A percentile compares a stretch with the other conserved stretches of the same genome.
Conservation (phyloP, 768 basidiomycete species). For the Daedaleopsis nitida region DNA sequence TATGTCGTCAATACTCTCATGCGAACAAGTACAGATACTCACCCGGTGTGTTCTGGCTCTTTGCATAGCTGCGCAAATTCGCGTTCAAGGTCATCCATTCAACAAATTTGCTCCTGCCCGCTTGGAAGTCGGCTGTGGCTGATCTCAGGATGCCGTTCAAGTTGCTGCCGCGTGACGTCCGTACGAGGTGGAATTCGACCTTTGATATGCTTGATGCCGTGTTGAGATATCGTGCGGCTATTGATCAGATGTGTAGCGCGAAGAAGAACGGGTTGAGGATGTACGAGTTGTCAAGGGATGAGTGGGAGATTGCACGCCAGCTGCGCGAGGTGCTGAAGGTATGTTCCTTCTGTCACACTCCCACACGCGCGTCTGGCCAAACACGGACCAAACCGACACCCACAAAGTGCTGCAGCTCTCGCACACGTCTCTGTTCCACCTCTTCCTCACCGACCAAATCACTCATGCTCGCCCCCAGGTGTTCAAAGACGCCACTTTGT, state of each 20-base stretch:
- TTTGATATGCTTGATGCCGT: slow-evolving; percentile 39
- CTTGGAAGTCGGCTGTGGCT: slow-evolving; percentile 28
- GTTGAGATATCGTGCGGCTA: slow-evolving; percentile 25
- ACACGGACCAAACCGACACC: no score
- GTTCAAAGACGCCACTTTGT: slow-evolving; percentile 26
- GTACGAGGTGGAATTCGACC: slow-evolving; percentile 40
- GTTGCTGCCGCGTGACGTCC: slow-evolving; percentile 35
- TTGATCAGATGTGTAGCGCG: slow-evolving; percentile 27
- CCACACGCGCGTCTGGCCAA: no score
- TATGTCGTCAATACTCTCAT: no score
- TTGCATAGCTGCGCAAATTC: slow-evolving; percentile 15
- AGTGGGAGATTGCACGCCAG: slow-evolving; percentile 32
- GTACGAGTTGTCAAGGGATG: slow-evolving; percentile 30
- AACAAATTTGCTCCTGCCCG: slow-evolving; percentile 32
- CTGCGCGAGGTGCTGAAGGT: background rate
- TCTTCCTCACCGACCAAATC: no score
- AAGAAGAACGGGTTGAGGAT: background rate
- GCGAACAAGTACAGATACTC: no score
- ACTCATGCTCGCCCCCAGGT: slow-evolving; percentile 7
- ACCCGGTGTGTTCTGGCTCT: background rate
- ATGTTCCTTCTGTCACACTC: background rate
- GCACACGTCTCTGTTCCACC: background rate
- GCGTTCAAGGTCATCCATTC: slow-evolving; percentile 28
- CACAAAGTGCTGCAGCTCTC: no score
- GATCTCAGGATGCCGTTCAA: slow-evolving; percentile 13